Conservation (phyloP, 257 asterid genomes). For the Gynochthodes officinalis region DNA sequence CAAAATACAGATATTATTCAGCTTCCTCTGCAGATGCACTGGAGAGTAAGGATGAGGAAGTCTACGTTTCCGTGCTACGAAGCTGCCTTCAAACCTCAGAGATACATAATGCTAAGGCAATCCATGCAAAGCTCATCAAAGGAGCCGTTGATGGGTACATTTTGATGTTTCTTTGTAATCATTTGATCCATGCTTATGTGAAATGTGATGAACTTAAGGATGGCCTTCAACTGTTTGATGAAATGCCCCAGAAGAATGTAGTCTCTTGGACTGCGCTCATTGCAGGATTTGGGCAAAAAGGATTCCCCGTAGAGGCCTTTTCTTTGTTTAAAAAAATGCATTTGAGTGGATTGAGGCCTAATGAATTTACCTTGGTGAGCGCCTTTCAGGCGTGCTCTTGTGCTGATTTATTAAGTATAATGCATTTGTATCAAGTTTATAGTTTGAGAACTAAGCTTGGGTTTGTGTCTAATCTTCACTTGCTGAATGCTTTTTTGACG, state of each 20-base stretch:
- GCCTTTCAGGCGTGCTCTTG: slow-evolving; percentile 61
- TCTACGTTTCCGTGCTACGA: slow-evolving; percentile 35
- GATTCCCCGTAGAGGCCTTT: slow-evolving; percentile 46
- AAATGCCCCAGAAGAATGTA: slow-evolving; percentile 61
- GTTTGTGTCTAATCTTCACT: slow-evolving; percentile 46
- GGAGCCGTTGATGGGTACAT: slow-evolving; percentile 18
- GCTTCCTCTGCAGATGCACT: neutral
- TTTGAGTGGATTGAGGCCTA: slow-evolving; percentile 38
- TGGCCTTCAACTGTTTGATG: slow-evolving; percentile 54
- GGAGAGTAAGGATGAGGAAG: slow-evolving; percentile 15
- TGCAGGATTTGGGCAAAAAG: slow-evolving; percentile 63
- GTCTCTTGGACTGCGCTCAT: slow-evolving; percentile 73
- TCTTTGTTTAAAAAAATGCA: slow-evolving; percentile 52
- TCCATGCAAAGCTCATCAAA: slow-evolving; percentile 51
- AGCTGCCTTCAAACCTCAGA: slow-evolving; percentile 38
- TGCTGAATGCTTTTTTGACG: slow-evolving; percentile 55
- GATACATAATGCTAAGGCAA: slow-evolving; percentile 27
- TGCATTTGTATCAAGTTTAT: slow-evolving; percentile 48
- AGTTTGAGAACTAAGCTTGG: slow-evolving; percentile 55
- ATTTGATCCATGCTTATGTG: slow-evolving; percentile 47
- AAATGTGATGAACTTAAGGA: slow-evolving; percentile 41
- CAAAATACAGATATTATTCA: neutral
- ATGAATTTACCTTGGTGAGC: slow-evolving; percentile 69
- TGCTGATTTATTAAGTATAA: slow-evolving; percentile 34
- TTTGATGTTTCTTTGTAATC: slow-evolving; percentile 46